Percentiles rank a stretch among this genome's conserved stretches.
Conservation (phyloP, 176 grass and related monocot species). For the Paspalum vaginatum region DNA sequence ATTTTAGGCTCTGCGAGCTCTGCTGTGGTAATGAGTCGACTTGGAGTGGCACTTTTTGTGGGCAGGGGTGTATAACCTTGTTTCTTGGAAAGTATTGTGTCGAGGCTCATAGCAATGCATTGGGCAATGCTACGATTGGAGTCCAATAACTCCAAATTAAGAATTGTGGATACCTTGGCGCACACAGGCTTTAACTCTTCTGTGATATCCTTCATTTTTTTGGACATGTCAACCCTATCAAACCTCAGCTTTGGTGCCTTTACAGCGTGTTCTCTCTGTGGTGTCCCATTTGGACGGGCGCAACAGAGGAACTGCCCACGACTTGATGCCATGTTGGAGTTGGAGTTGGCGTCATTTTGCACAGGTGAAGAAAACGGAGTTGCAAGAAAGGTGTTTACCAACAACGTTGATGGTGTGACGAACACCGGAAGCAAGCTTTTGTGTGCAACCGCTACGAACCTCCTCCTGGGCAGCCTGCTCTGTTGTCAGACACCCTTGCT, state of each 20-base stretch:
- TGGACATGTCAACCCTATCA: not conserved
- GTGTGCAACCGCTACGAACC: not conserved
- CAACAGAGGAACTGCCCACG: not conserved
- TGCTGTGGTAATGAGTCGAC: not conserved
- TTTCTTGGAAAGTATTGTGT: not conserved
- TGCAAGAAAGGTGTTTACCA: constrained; percentile 16
- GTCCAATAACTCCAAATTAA: not conserved
- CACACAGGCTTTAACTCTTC: not conserved
- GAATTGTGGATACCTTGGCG: constrained; percentile 1
- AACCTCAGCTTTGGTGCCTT: not conserved
- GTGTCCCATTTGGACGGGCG: not conserved
- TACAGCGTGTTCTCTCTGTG: not conserved
- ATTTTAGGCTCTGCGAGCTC: not conserved
- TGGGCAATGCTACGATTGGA: not conserved
- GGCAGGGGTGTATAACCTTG: no score
- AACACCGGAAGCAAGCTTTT: not conserved
- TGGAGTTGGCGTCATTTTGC: not conserved
- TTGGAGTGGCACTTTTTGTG: not conserved
- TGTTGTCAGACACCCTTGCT: no score
- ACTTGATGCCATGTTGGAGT: not conserved
- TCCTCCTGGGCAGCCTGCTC: no score
- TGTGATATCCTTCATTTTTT: not conserved
- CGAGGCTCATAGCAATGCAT: no score
- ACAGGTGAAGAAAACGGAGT: not conserved
- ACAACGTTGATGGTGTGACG: not conserved